phyloP scores from a whole-genome alignment of 192 early-diverging fungal genomes.

The Gigaspora rosea region DNA sequence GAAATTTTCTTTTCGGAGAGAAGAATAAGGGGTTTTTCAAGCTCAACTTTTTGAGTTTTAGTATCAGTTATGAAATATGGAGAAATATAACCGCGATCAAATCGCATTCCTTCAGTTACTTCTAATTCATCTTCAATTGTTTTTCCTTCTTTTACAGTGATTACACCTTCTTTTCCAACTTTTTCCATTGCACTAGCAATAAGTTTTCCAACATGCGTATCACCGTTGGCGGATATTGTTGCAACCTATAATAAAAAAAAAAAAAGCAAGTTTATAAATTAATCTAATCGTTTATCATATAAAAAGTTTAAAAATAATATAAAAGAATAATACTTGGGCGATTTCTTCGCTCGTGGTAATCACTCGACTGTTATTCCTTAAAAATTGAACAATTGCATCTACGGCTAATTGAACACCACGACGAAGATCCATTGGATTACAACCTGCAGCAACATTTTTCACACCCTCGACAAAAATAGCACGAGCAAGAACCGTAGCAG shows the following conservation, averaged over 20 bases:
- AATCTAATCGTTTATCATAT: neutral
- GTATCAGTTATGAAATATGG: conserved; percentile 99
- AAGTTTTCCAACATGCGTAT: conserved; percentile 92
- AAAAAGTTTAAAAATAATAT: neutral
- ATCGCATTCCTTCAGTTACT: conserved; percentile 99
- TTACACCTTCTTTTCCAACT: conserved; percentile 99
- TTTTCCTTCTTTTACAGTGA: conserved; percentile 99
- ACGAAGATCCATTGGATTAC: conserved; percentile 99
- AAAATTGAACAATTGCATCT: conserved; percentile 88
- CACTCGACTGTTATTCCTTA: conserved; percentile 86
- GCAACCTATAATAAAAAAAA: conserved; percentile 53
- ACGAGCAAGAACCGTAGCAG: conserved; percentile 96
- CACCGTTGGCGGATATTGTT: conserved; percentile 99
- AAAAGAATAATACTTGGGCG: conserved; percentile 72
- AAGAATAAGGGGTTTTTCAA: conserved; percentile 98
- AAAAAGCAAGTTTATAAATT: neutral
- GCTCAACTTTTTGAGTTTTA: conserved; percentile 98
- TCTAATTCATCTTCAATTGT: conserved; percentile 99
- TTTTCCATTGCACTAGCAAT: conserved; percentile 99
- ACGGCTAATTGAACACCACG: conserved; percentile 94
- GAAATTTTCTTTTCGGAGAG: conserved; percentile 99
- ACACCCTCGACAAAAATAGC: conserved; percentile 99
- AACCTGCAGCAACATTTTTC: conserved; percentile 98
- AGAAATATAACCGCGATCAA: conserved; percentile 99
- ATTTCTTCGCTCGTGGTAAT: conserved; percentile 97